phyloP scores from a whole-genome alignment of 1,284 basidiomycete genomes.

The Cystobasidium sp. region DNA sequence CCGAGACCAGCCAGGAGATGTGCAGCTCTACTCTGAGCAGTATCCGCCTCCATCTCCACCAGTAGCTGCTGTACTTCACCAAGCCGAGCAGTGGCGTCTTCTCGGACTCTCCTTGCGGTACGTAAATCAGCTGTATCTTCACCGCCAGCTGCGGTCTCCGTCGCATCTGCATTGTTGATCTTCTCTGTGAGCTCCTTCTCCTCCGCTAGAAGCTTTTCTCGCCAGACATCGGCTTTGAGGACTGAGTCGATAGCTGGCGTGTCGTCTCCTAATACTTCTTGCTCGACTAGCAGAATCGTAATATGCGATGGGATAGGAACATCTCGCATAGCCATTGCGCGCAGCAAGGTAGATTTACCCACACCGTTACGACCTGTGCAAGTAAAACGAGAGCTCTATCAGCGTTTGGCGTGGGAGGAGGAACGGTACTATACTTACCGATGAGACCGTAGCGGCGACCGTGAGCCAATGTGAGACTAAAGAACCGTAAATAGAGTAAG shows the following conservation, averaged over 20 bases:
- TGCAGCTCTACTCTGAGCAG: conserved; percentile 90
- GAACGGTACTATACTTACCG: conserved; percentile 52
- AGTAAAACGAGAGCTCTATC: not conserved
- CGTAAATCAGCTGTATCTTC: conserved; percentile 71
- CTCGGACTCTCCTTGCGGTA: conserved; percentile 68
- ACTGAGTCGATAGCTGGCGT: conserved; percentile 91
- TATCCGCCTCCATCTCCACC: conserved; percentile 97
- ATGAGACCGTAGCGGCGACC: conserved; percentile 68
- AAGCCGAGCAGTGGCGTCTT: conserved; percentile 82
- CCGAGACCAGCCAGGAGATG: conserved; percentile 88
- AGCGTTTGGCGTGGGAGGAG: not conserved
- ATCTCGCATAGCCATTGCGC: conserved; percentile 93
- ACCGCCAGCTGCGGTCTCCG: conserved; percentile 56
- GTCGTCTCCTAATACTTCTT: conserved; percentile 94
- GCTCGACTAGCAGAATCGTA: conserved; percentile 96
- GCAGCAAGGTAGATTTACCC: conserved; percentile 96
- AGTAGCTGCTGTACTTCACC: conserved; percentile 89
- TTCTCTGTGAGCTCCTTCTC: conserved; percentile 74
- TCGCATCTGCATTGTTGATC: conserved; percentile 64
- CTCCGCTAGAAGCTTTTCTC: conserved; percentile 83
- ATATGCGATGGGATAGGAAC: conserved; percentile 79
- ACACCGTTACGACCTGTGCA: conserved; percentile 68
- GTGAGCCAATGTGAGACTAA: conserved; percentile 83
- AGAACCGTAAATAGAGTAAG: conserved; percentile 59
- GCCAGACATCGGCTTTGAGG: conserved; percentile 94